Evolutionary conservation across 495 filamentous ascomycete species (phyloP), one percentile per base, ranked within the genome.

Genomic region (Chlorociboria aeruginascens): DNA sequence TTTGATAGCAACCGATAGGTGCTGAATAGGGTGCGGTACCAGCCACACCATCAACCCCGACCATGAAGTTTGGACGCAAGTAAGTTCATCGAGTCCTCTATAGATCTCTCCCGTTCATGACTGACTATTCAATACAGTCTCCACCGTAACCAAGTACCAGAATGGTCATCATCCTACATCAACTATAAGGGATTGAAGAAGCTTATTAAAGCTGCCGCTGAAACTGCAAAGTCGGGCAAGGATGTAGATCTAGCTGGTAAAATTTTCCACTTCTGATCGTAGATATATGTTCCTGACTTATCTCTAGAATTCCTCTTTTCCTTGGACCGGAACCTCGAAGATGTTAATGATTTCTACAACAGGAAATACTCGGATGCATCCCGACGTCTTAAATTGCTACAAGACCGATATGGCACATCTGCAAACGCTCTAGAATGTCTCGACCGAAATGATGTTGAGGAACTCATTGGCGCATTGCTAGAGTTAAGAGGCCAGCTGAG

Each of bases 131-230:
- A 53, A 25, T 60, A 56, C 60, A 88, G 82, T 69, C 74, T 98
- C 43, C 72, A 88, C 10, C 83, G 90, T 35, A 94, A 95, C 61
- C 89, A 95, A 60, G 92, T 97, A 47, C 92, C 92, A 9, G 92
- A 98, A 67, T 98, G 89, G 89, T 85, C 89, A 47, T 66, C 81
- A 32, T 79, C 75, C 13, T 98, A 98, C 59, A 94, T 98, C 68
- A 83, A 94, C 62, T 98, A 98, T 72, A 97, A 96, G 63, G 77
- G 82, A 33, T 67, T 97, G 60, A 98, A 98, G 69, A 90, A 92
- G 71, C 74, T 94, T 38, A 87, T 97, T 65, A 96, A 93, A 64
- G 73, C 80, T 4, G 81, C 53, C n/a, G 42, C 47, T 43, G 74
- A 70, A 35, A 70, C 74, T 42, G 69, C 71, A 11, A 81, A 79